phyloP scores from a whole-genome alignment of 2,329 filamentous ascomycete genomes.

The Coccinonectria pachysandricola region DNA sequence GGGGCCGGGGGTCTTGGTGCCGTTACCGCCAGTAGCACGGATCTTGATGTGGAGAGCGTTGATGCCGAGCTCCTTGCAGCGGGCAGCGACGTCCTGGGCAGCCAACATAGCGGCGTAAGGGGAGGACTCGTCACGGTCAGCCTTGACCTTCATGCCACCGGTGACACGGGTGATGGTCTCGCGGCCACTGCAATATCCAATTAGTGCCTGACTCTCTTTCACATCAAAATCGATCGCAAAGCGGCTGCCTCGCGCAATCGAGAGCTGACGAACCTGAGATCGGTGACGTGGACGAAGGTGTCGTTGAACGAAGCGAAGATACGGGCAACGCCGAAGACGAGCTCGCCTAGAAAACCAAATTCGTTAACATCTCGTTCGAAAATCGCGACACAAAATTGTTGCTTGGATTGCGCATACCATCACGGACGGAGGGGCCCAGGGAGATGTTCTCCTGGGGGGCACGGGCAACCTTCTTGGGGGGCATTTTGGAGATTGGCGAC shows the following conservation, averaged over 20 bases:
- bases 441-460: conserved; percentile 95
- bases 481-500: conserved; percentile 55
- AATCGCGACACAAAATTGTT: too few species aligned
- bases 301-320: conserved; percentile 93
- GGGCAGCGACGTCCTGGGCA: conserved; percentile 91
- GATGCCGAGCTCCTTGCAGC: conserved; percentile 62
- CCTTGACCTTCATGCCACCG: conserved; percentile 99
- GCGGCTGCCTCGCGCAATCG: conserved; percentile 8
- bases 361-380: conserved; percentile 6
- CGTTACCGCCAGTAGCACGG: conserved; percentile 97
- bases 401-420: conserved; percentile 75
- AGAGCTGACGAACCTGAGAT: conserved; percentile 67
- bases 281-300: conserved; percentile 97
- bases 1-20: conserved; percentile 98
- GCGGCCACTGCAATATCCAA: conserved; percentile 79
- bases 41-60: conserved; percentile 99
- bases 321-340: conserved; percentile 95
- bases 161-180: conserved; percentile 99
- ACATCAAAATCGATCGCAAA: too few species aligned
- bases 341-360: conserved; percentile 55
- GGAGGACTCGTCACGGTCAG: conserved; percentile 98
- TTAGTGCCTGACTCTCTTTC: too few species aligned
- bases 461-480: conserved; percentile 82
- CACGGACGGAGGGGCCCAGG: conserved; percentile 90
- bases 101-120: conserved; percentile 99